Conservation (phyloP, 192 early-diverging fungal species). For the Dispira parvispora region DNA sequence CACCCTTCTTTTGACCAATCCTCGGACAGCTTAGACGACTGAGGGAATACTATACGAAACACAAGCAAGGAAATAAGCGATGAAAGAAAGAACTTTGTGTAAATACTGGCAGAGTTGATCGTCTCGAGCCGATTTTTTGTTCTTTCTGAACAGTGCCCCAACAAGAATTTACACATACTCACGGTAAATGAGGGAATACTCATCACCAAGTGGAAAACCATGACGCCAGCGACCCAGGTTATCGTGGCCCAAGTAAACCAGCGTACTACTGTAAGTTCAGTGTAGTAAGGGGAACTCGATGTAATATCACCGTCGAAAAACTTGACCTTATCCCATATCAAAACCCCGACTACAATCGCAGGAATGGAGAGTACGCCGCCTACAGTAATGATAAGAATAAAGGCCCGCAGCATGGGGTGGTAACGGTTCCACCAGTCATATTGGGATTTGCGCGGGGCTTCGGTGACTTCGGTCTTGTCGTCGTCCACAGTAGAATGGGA, state of each 20-base stretch:
- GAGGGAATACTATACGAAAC: constrained; percentile 34
- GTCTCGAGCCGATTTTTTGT: constrained; percentile 32
- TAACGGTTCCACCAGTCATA: constrained; percentile 24
- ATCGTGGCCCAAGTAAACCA: constrained; percentile 29
- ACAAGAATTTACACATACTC: constrained; percentile 24
- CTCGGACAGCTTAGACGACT: constrained; percentile 22
- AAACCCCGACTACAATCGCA: constrained; percentile 27
- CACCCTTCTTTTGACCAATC: constrained; percentile 16
- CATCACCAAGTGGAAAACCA: constrained; percentile 35
- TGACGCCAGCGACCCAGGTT: constrained; percentile 28
- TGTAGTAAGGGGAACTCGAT: constrained; percentile 14
- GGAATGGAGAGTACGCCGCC: constrained; percentile 33
- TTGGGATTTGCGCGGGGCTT: constrained; percentile 11
- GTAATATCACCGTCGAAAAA: constrained; percentile 12
- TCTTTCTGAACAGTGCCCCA: constrained; percentile 28
- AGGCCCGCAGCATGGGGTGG: constrained; percentile 34
- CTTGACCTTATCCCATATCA: constrained; percentile 18
- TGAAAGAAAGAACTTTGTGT: constrained; percentile 35
- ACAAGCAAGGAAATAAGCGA: constrained; percentile 28
- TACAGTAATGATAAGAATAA: constrained; percentile 32
- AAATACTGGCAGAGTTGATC: constrained; percentile 34
- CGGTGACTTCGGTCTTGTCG: constrained; percentile 13
- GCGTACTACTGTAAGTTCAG: constrained; percentile 19
- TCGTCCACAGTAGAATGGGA: constrained; percentile 21
- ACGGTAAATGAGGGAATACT: constrained; percentile 34